These are phyloP conservation scores for Tetrahymena thermophila DNA, from an alignment of 73 alveolate genomes.

Conservation along the genomic window DNA sequence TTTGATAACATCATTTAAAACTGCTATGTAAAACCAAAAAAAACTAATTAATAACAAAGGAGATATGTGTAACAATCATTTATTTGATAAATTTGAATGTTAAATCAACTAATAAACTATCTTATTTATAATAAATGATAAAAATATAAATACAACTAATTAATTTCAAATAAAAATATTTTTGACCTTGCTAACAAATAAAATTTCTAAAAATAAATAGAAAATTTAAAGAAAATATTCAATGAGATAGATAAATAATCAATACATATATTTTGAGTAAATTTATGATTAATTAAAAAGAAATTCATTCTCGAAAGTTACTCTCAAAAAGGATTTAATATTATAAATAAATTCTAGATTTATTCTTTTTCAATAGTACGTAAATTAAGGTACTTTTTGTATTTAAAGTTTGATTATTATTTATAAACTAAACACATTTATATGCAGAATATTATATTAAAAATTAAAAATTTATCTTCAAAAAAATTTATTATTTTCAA, in stretches of 20 bases:
- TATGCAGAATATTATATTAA: too few relatives aligned
- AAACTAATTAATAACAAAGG: background rate
- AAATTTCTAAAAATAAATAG: background rate
- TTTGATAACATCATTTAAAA: background rate
- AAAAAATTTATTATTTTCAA: too few relatives aligned
- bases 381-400: background rate
- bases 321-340: background rate
- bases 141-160: too few relatives aligned
- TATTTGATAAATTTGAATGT: background rate
- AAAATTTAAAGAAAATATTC: background rate
- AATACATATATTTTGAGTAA: background rate
- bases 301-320: background rate
- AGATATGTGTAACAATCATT: background rate
- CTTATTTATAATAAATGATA: too few relatives aligned
- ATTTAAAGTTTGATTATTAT: too few relatives aligned
- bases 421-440: too few relatives aligned
- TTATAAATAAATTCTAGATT: background rate
- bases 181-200: too few relatives aligned
- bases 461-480: too few relatives aligned
- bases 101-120: background rate
- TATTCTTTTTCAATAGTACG: background rate
- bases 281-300: too few relatives aligned
- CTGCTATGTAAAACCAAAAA: background rate
- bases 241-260: background rate
- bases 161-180: too few relatives aligned